Conservation (phyloP, 116 monocot species). For the Trichopus zeylanicus region DNA sequence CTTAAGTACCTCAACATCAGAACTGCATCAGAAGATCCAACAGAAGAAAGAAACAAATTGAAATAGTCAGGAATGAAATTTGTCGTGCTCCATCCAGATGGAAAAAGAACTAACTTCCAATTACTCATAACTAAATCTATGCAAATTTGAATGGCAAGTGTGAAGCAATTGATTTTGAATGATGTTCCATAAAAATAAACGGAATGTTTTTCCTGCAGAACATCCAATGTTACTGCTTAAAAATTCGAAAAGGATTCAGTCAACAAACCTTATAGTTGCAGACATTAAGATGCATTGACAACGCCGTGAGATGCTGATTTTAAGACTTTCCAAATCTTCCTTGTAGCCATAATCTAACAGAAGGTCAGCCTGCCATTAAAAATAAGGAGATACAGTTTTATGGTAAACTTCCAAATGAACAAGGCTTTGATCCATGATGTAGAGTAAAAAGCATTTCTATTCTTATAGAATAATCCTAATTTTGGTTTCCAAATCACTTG, state of each 20-base stretch:
- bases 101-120: background rate
- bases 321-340: conserved; percentile 64
- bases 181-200: too few relatives aligned
- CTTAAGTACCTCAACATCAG: conserved; percentile 89
- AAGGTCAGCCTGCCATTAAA: conserved; percentile 72
- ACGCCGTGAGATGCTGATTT: conserved; percentile 52
- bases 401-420: background rate
- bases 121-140: background rate
- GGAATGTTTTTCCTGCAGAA: background rate
- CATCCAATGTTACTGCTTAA: background rate
- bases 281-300: conserved; percentile 94
- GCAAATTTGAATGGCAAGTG: too few relatives aligned
- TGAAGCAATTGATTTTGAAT: too few relatives aligned
- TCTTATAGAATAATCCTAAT: background rate
- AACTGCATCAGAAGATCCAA: conserved; percentile 23
- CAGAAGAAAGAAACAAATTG: background rate
- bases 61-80: background rate
- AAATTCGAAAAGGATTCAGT: conserved; percentile 2
- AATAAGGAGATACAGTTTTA: background rate
- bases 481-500: background rate
- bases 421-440: background rate
- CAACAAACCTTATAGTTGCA: conserved; percentile 74
- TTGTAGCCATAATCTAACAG: conserved; percentile 79
- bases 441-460: background rate
- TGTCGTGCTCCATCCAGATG: background rate